phyloP scores from a whole-genome alignment of 495 filamentous ascomycete genomes.

The Cetradonia linearis region DNA sequence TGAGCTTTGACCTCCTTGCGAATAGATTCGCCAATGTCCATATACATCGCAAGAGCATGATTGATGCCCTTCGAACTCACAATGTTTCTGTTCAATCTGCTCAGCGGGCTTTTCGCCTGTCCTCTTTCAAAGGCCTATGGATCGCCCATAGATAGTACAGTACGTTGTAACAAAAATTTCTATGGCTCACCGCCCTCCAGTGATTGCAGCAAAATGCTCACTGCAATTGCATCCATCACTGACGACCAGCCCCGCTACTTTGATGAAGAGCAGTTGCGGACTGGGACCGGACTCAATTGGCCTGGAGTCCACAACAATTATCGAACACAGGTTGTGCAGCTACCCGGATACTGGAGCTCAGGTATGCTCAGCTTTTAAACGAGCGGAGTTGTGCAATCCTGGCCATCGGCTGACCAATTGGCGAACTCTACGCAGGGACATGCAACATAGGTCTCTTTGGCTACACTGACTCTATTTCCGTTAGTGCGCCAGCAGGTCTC shows the following conservation, averaged over 20 bases:
- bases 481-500: not conserved
- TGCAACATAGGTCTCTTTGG: conserved; percentile 4
- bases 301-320: not conserved
- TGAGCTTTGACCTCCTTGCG: not conserved
- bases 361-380: not conserved
- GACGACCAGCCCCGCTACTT: not conserved
- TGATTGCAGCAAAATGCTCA: not conserved
- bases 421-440: not conserved
- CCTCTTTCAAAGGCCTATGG: not conserved
- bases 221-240: not conserved
- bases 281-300: not conserved
- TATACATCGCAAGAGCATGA: not conserved
- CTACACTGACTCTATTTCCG: not conserved
- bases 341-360: not conserved
- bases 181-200: not conserved
- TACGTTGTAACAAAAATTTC: not conserved
- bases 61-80: not conserved
- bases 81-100: not conserved
- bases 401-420: not conserved
- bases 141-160: not conserved
- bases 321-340: not conserved
- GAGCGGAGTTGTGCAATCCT: not conserved
- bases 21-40: not conserved
- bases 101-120: not conserved
- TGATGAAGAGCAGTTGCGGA: conserved; percentile 9